Evolutionary conservation across 176 grass and related monocot species (phyloP), one percentile per base, ranked within the genome.

Genomic region (Echinochloa phyllopogon): DNA sequence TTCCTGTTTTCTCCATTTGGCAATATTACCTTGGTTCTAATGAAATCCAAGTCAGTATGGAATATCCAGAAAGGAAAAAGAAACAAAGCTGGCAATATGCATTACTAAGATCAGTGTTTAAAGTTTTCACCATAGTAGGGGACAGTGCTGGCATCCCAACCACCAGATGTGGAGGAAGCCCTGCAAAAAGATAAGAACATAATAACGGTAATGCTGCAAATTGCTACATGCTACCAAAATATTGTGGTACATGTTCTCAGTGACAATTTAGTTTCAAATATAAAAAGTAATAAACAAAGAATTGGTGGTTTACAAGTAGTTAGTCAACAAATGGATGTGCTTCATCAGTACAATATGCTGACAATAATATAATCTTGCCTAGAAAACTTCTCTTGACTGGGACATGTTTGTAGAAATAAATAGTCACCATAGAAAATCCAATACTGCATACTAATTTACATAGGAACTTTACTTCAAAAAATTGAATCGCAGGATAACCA

Each of bases 11-110:
- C 76, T 92, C 96, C 96, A 98, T 80, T 92, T 95, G 40, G 93
- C 90, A 87, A 98, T 92, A 43, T 98, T 98, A 77, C 91, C 96
- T 98, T 98, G 93, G 88, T 98, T 94, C 96, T 98, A 89, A 90
- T 75, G 57, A 79, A 84, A 79, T 79, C 14, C 23, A 83, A 80
- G 73, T 81, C 75, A 80, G 12, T 60, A 65, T 8, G 18, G 51
- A 93, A 87, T 39, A 86, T 88, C 81, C 58, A 85, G 10, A 78
- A 15, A 37, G 20, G 21, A 18, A 10, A 29, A 73, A 87, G 52
- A 62, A 49, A 55, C 16, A 71, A 65, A 65, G 36, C 25, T 69
- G 29, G 36, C 36, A 77, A 29, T 80, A 70, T 70, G 53, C 16
- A 83, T 65, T 82, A 59, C 29, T 44, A 78, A 38, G 74, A 81